These are phyloP conservation scores for Sclerotinia spermophila DNA, from an alignment of 2,329 filamentous ascomycete species.

Conservation along the genomic window DNA sequence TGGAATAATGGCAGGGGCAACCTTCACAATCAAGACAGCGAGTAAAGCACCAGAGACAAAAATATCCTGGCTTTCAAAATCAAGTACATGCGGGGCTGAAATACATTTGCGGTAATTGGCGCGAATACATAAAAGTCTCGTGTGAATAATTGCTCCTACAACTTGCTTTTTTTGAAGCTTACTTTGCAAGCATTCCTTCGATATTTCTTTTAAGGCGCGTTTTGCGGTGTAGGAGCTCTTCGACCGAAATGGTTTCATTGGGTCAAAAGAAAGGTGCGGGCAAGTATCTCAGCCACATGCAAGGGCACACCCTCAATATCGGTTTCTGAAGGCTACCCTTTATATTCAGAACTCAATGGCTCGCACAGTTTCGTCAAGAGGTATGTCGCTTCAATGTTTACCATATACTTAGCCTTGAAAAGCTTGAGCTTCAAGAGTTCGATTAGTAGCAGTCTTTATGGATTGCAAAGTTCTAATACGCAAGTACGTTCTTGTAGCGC, in stretches of 20 bases:
- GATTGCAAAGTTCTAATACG: slow-evolving; percentile 26
- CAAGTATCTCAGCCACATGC: not conserved
- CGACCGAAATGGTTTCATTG: not conserved
- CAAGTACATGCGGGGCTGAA: slow-evolving; percentile 2
- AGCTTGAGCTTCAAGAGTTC: not conserved
- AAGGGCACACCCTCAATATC: not conserved
- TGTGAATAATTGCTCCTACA: not conserved
- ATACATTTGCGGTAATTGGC: not conserved
- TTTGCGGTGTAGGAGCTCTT: slow-evolving; percentile 3
- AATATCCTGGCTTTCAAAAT: not conserved
- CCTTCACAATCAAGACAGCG: not conserved
- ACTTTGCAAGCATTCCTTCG: not conserved
- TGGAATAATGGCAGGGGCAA: not conserved
- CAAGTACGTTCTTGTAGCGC: slow-evolving; percentile 27
- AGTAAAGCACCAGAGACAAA: not conserved
- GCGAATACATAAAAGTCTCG: slow-evolving; percentile 2
- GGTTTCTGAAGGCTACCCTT: not conserved
- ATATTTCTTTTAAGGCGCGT: slow-evolving; percentile 12
- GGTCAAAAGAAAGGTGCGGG: not conserved
- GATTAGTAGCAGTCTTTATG: not conserved
- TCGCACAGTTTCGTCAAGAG: not conserved
- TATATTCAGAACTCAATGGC: slow-evolving; percentile 3
- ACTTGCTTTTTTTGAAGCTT: slow-evolving; percentile 9
- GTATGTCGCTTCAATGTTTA: not conserved
- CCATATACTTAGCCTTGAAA: not conserved